Conservation (phyloP, 495 filamentous ascomycete species). For the Cercophora newfieldiana region DNA sequence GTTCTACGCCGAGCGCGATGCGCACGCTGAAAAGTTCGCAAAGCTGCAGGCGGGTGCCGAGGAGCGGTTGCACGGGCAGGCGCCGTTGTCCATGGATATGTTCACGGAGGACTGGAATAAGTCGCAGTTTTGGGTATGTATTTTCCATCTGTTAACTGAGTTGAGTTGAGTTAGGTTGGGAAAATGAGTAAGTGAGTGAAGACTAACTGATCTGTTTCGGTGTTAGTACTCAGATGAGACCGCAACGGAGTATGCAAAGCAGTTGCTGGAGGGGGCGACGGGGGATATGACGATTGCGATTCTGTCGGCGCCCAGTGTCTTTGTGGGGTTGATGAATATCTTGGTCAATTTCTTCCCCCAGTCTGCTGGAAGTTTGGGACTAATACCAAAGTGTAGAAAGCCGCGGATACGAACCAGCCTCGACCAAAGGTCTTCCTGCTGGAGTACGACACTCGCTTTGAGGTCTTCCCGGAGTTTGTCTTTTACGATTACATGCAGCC, state of each 20-base stretch:
- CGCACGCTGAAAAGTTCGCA: conserved; percentile 61
- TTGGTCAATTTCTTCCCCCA: conserved; percentile 40
- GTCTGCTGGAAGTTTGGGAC: too few relatives aligned
- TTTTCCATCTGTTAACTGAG: not conserved
- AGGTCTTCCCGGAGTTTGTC: conserved; percentile 67
- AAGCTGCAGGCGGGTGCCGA: conserved; percentile 54
- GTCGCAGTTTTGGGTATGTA: conserved; percentile 72
- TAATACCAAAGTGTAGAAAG: too few relatives aligned
- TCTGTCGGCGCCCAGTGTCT: conserved; percentile 74
- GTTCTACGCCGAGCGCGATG: conserved; percentile 70
- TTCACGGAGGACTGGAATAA: conserved; percentile 83
- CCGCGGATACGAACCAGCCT: conserved; percentile 27
- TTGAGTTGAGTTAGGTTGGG: too few relatives aligned
- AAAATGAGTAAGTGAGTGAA: conserved; percentile 9
- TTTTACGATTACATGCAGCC: conserved; percentile 72
- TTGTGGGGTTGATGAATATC: conserved; percentile 70
- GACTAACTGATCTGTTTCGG: not conserved
- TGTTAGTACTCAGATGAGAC: conserved; percentile 70
- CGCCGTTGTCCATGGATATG: conserved; percentile 62
- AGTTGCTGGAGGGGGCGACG: conserved; percentile 59
- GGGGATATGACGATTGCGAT: conserved; percentile 60
- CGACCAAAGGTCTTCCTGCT: conserved; percentile 60
- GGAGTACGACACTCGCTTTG: conserved; percentile 71
- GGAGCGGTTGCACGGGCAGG: conserved; percentile 34
- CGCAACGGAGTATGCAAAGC: conserved; percentile 58